phyloP scores from a whole-genome alignment of 306 rosid genomes.

The Prunus dulcis region DNA sequence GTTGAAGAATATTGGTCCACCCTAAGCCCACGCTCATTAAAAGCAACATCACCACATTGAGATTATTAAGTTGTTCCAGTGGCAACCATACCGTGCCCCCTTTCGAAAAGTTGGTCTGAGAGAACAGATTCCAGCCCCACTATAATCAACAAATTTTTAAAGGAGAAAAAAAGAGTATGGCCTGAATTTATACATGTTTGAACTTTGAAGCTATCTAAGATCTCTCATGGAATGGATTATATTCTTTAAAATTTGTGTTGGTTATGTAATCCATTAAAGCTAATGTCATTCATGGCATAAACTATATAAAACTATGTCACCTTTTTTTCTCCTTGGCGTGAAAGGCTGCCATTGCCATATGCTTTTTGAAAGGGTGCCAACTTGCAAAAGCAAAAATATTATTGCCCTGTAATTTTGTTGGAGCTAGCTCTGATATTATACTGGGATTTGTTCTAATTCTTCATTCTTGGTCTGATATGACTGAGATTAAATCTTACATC shows the following conservation, averaged over 20 bases:
- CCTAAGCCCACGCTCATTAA: constrained; percentile 14
- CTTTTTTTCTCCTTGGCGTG: constrained; percentile 25
- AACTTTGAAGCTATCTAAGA: background rate
- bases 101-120: constrained; percentile 32
- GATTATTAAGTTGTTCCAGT: constrained; percentile 14
- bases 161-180: background rate
- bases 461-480: constrained; percentile 3
- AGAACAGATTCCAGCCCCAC: constrained; percentile 36
- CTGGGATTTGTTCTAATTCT: constrained; percentile 5
- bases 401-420: background rate
- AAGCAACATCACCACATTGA: constrained; percentile 23
- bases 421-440: background rate
- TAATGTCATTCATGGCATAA: constrained; percentile 1
- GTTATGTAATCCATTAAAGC: background rate
- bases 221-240: background rate
- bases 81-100: constrained; percentile 29
- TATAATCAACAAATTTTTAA: constrained; percentile 1
- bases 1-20: constrained; percentile 50
- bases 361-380: constrained; percentile 44
- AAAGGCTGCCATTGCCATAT: constrained; percentile 61
- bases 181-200: background rate
- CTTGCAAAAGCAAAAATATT: constrained; percentile 18
- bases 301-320: constrained; percentile 16
- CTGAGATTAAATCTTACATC: background rate
- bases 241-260: constrained; percentile 1